phyloP scores from a whole-genome alignment of 208 protist species.

The Herpetomonas samuelpessoai region DNA sequence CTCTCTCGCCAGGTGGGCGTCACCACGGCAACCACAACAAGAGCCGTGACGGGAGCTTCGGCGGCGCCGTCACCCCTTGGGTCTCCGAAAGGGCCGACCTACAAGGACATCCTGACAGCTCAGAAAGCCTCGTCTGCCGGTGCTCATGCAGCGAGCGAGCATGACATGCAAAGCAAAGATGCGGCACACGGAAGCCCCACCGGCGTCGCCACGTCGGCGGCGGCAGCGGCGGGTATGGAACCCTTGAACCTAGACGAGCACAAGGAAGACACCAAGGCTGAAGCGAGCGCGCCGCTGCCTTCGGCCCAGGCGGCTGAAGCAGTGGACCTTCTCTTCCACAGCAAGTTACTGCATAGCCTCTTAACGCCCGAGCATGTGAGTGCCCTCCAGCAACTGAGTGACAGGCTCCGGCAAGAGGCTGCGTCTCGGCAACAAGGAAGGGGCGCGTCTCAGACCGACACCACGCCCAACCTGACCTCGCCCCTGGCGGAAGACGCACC shows the following conservation, averaged over 20 bases:
- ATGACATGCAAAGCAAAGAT: no score
- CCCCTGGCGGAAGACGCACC: constrained; percentile 5
- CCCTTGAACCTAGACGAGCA: not conserved
- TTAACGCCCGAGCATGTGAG: not conserved
- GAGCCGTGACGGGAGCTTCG: no score
- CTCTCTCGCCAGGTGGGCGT: no score
- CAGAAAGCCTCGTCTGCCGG: no score
- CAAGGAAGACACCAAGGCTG: not conserved
- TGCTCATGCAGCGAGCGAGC: not conserved
- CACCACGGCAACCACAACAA: no score
- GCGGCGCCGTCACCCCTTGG: not conserved
- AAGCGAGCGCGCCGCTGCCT: no score
- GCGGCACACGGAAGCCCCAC: no score
- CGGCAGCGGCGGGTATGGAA: not conserved
- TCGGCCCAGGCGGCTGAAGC: no score
- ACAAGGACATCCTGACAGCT: not conserved
- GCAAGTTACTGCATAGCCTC: not conserved
- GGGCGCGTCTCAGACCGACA: not conserved
- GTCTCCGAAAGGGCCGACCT: not conserved
- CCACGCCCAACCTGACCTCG: not conserved
- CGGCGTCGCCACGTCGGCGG: no score
- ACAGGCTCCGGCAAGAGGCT: not conserved
- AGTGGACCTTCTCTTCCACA: not conserved
- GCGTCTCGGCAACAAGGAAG: not conserved
- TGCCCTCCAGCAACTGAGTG: not conserved